Evolutionary conservation across 805 yeast genomes (phyloP), one percentile per base, ranked within the genome.

Genomic region (Wickerhamiella allomyrinae): DNA sequence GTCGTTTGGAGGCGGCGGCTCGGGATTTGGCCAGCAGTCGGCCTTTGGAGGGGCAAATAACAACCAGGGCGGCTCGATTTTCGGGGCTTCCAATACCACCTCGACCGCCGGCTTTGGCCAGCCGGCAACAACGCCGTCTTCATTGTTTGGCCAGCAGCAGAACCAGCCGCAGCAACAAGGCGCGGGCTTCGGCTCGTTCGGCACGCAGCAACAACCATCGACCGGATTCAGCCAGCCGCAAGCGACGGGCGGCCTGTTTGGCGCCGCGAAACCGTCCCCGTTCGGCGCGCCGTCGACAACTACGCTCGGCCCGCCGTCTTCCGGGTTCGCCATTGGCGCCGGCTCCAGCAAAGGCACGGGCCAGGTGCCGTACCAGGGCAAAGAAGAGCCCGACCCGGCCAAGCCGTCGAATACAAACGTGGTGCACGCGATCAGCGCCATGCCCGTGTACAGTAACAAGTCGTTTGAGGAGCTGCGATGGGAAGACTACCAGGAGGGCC

Each of bases 391-490:
- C 53, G 96, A 87, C 55, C 57, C 62, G 27, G 66, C 76, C 10
- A 71, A 75, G 24, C 71, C 73, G 6, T 65, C 68, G 17, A 77
- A 75, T 42, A 62, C 68, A 39, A 39, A 33, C 37, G 34, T 29
- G 31, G 87, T 68, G 62, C 84, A 89, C 60, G 76, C 76, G 51
- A 79, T 91, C 47, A 67, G 82, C 9, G 73, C 83, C 36, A 87
- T 91, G 96, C 94, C 94, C 5, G 94, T 85, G 59, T 91, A 89
- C 57, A 71, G 71, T 52, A 76, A 77, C 51, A 82, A 61, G 53
- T 82, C 95, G 0, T 73, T 77, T 55, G 96, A 86, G 59, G 98
- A 91, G 58, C 71, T 91, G 60, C 73, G 99, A 57, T 66, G 72
- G 51, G 89, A 80, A 59, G 99, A 91, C 62, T 91, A 91, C 58